A percentile compares a stretch with the other conserved stretches of the same genome.
Conservation (phyloP, 805 yeast genomes). For the Ogataea nakhonphanomensis region DNA sequence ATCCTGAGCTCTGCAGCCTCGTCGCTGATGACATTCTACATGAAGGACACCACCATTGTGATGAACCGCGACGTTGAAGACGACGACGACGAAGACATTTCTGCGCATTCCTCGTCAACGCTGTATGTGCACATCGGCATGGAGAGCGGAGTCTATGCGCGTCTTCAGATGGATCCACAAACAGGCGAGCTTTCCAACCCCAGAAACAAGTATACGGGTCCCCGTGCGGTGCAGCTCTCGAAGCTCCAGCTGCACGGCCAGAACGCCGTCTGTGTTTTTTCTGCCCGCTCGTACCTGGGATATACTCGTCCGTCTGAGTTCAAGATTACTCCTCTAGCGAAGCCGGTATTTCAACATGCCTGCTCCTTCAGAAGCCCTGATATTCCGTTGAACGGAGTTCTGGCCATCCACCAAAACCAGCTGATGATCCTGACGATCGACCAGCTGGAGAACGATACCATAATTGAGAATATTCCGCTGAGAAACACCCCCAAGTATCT, state of each 20-base stretch:
- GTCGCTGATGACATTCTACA: constrained; percentile 30
- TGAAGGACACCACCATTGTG: constrained; percentile 13
- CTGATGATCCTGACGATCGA: constrained; percentile 57
- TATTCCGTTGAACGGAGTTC: constrained; percentile 52
- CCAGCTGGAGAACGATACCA: constrained; percentile 31
- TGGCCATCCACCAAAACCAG: constrained; percentile 53
- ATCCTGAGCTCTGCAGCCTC: constrained; percentile 48
- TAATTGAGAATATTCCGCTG: constrained; percentile 40
- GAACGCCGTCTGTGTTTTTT: constrained; percentile 44
- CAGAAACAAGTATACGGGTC: constrained; percentile 70
- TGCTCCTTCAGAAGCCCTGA: constrained; percentile 63
- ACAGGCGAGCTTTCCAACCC: constrained; percentile 66
- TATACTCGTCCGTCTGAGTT: constrained; percentile 35
- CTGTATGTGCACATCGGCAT: constrained; percentile 70
- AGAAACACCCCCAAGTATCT: constrained; percentile 51
- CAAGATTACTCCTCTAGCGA: constrained; percentile 46
- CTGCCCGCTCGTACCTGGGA: constrained; percentile 56
- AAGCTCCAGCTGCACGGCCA: constrained; percentile 31
- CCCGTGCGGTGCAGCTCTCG: constrained; percentile 54
- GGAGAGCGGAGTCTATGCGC: constrained; percentile 75
- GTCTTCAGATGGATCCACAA: constrained; percentile 51
- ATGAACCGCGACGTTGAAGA: constrained; percentile 12
- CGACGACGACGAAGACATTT: constrained; percentile 17
- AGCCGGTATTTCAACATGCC: constrained; percentile 42
- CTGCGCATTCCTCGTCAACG: constrained; percentile 9